phyloP scores from a whole-genome alignment of 257 asterid species.

The Solanum stenotomum region DNA sequence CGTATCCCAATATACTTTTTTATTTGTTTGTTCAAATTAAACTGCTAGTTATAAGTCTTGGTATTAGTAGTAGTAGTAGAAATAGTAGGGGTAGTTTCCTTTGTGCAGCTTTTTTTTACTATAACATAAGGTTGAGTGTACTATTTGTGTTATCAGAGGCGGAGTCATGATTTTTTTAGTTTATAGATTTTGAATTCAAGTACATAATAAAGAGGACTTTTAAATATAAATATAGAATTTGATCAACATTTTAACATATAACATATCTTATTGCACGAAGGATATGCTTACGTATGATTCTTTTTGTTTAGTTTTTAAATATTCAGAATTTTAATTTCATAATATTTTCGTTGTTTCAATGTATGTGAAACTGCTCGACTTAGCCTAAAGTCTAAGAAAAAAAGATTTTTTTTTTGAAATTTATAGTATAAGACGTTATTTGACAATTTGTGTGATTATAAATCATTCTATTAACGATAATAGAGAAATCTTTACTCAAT shows the following conservation, averaged over 20 bases:
- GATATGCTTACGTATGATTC: neutral
- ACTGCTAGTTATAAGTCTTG: neutral
- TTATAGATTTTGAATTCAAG: neutral
- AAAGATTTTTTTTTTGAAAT: too few relatives aligned
- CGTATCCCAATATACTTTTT: slow-evolving; percentile 7
- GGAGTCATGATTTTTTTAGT: neutral
- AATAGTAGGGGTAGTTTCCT: neutral
- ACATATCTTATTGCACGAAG: neutral
- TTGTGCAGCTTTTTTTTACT: slow-evolving; percentile 10
- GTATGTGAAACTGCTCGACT: neutral
- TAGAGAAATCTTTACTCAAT: too few relatives aligned
- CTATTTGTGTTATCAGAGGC: neutral
- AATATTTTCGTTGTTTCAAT: neutral
- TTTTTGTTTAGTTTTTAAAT: neutral
- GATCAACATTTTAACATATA: neutral
- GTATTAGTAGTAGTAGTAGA: neutral
- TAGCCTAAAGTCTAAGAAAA: too few relatives aligned
- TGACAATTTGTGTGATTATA: too few relatives aligned
- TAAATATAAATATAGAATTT: too few relatives aligned
- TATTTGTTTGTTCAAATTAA: neutral
- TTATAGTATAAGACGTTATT: too few relatives aligned
- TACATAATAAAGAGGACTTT: too few relatives aligned
- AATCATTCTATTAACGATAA: too few relatives aligned
- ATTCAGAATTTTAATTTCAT: too few relatives aligned
- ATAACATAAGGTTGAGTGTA: slow-evolving; percentile 13